These are phyloP conservation scores for Nicotiana knightiana DNA, from an alignment of 257 asterid genomes.

Conservation along the genomic window DNA sequence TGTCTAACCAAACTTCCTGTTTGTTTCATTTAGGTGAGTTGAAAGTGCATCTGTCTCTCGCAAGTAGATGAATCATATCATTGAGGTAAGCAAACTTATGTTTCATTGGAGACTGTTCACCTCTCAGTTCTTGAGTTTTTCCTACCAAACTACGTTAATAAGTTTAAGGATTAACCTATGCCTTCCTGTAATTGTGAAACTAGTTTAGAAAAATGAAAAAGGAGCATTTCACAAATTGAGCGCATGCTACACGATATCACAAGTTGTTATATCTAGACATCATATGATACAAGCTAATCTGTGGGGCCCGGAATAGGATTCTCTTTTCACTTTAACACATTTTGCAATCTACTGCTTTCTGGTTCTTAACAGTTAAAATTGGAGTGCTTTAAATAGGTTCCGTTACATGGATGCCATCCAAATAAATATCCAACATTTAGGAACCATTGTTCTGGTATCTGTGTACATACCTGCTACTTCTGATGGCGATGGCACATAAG, in stretches of 20 bases:
- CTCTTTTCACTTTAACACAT: background rate
- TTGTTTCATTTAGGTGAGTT: background rate
- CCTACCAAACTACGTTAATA: background rate
- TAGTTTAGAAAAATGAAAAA: background rate
- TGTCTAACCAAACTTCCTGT: background rate
- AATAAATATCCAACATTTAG: background rate
- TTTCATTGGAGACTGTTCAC: background rate
- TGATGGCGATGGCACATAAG: conserved; percentile 29
- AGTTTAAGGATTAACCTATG: background rate
- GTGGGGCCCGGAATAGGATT: conserved; percentile 10
- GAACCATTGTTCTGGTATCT: background rate
- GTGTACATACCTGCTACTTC: conserved; percentile 43
- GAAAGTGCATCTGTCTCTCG: background rate
- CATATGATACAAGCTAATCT: background rate
- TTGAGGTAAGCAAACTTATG: background rate
- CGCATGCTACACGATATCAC: background rate
- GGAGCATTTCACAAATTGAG: background rate
- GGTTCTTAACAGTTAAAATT: conserved; percentile 7
- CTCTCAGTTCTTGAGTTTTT: background rate
- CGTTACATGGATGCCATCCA: background rate
- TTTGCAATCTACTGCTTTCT: background rate
- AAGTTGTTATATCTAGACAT: background rate
- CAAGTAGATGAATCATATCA: background rate
- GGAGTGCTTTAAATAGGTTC: background rate
- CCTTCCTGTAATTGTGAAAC: background rate